phyloP scores from a whole-genome alignment of 495 filamentous ascomycete genomes.

The Tetracladium marchalianum region DNA sequence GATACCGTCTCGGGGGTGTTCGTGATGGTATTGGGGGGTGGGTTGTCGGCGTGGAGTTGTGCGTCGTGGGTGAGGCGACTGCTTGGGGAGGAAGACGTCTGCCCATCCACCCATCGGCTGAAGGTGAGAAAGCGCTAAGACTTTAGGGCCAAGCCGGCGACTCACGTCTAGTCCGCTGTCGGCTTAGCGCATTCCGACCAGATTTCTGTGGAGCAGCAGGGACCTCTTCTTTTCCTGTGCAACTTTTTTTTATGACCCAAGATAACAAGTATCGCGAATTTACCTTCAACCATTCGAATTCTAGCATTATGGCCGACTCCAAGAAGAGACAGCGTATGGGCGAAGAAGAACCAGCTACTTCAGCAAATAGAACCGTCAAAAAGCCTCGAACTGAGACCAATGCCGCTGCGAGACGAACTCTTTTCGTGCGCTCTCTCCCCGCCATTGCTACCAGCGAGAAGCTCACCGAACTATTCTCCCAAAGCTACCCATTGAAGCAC shows the following conservation, averaged over 20 bases:
- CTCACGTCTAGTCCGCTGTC: background rate
- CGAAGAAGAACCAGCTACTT: conserved; percentile 9
- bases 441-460: conserved; percentile 68
- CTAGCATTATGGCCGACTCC: conserved; percentile 10
- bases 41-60: background rate
- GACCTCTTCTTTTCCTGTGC: conserved; percentile 3
- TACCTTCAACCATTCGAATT: background rate
- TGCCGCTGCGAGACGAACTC: conserved; percentile 43
- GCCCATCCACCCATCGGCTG: too few species aligned
- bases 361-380: conserved; percentile 8
- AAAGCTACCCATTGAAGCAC: conserved; percentile 89
- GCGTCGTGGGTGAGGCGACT: background rate
- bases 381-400: conserved; percentile 19
- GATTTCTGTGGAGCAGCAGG: conserved; percentile 1
- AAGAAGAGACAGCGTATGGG: conserved; percentile 14
- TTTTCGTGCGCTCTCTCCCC: conserved; percentile 86
- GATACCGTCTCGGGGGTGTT: background rate
- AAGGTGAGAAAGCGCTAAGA: too few species aligned
- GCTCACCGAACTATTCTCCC: conserved; percentile 81
- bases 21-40: conserved; percentile 6
- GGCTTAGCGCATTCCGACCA: background rate
- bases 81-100: background rate
- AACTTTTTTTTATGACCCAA: background rate
- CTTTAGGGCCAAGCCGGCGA: too few species aligned
- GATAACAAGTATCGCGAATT: background rate